Evolutionary conservation across 495 filamentous ascomycete species (phyloP), one percentile per base, ranked within the genome.

Genomic region (Penicillium cataractarum): DNA sequence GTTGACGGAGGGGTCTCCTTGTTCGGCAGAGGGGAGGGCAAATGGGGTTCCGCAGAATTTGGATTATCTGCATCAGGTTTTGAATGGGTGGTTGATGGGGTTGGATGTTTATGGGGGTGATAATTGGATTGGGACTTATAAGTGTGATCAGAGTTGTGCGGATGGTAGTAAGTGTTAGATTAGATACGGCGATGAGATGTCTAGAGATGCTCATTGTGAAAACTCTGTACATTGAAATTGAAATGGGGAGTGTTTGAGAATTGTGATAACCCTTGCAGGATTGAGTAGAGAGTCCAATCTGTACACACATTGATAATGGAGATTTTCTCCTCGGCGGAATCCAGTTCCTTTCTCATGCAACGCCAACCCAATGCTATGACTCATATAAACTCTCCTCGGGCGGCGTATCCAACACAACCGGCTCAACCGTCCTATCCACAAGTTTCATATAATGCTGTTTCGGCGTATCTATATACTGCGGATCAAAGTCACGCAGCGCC

Each of bases 61-160:
- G 40, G 64, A 79, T 64, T 71, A 76, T 52, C 33, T 72, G 21
- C 62, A 76, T 27, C 53, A 78, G 58, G 65, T 72, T 9, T 21
- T 78, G 32, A 65, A 79, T 65, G 64, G 75, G 19, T 70, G 64
- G 70, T 64, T 75, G 39, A 62, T 73, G 60, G 69, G 67, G n/a
- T 17, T 65, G 59, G 64, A 77, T 69, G 61, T 56, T 8, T 72
- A 67, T 58, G 65, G 69, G 40, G 68, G 57, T 70, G 70, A 68
- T 49, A 55, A 35, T 59, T 70, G 62, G 75, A 76, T 71, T 61
- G 65, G 63, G 21, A 62, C 22, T 48, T 75, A 61, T 57, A 60
- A 52, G 19, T 70, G 61, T 21, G 53, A 62, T 29, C 62, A 67
- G 44, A 54, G 50, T 27, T 70, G 68, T 46, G 60, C 40, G 19